phyloP scores from a whole-genome alignment of 2,329 filamentous ascomycete species.

The Alternaria novae-zelandiae region DNA sequence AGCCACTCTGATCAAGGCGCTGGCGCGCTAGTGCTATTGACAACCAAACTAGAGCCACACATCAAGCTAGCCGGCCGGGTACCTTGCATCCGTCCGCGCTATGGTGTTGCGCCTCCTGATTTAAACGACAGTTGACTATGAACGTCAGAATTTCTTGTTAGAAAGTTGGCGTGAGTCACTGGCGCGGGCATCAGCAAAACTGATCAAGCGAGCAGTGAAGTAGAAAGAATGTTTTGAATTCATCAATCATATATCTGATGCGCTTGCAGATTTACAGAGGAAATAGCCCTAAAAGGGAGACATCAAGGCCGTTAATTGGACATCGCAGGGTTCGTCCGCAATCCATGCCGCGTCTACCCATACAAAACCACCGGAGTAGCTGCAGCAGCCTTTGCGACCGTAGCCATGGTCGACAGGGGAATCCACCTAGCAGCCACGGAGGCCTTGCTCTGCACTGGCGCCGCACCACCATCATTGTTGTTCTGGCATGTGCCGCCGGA shows the following conservation, averaged over 20 bases:
- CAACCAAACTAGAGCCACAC: background rate
- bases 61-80: background rate
- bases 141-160: background rate
- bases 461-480: slow-evolving; percentile 7
- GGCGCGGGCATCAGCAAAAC: background rate
- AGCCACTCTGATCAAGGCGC: background rate
- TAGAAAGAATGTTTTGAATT: background rate
- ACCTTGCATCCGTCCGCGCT: background rate
- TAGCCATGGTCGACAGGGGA: background rate
- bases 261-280: background rate
- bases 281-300: background rate
- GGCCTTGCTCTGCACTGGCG: background rate
- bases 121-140: background rate
- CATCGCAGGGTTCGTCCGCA: background rate
- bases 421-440: background rate
- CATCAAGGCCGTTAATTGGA: background rate
- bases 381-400: background rate
- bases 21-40: background rate
- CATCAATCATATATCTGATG: background rate
- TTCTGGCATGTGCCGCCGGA: slow-evolving; percentile 8
- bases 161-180: too few species aligned
- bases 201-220: accelerated
- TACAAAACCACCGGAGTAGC: background rate
- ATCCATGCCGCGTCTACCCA: background rate
- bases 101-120: background rate